phyloP scores from a whole-genome alignment of 352 stramenopile genomes.

The Pythium monospermum region DNA sequence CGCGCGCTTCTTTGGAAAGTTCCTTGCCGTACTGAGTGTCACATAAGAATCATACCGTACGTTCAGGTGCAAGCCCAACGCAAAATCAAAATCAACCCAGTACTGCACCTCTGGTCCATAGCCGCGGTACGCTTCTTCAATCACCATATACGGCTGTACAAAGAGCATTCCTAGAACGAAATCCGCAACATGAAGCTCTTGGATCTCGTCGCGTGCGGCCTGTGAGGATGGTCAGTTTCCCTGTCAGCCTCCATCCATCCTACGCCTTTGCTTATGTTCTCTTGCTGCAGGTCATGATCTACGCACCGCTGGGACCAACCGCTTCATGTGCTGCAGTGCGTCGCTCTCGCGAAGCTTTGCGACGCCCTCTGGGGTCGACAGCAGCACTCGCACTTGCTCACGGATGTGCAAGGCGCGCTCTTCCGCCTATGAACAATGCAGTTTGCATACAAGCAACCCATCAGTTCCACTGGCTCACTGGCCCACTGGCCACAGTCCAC shows the following conservation, averaged over 20 bases:
- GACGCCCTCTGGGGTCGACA: slow-evolving; percentile 51
- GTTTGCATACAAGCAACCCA: too few relatives aligned
- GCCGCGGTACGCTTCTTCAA: slow-evolving; percentile 57
- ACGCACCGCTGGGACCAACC: slow-evolving; percentile 56
- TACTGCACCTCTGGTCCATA: slow-evolving; percentile 66
- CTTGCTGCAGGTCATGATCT: neutral
- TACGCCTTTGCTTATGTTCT: neutral
- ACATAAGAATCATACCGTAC: neutral
- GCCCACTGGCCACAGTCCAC: too few relatives aligned
- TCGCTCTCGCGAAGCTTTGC: slow-evolving; percentile 48
- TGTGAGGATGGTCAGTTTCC: slow-evolving; percentile 14
- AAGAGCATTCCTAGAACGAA: slow-evolving; percentile 81
- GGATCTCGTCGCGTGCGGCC: slow-evolving; percentile 61
- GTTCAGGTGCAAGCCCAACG: too few relatives aligned
- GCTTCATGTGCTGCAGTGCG: slow-evolving; percentile 54
- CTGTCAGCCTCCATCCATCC: neutral
- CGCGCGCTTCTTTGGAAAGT: slow-evolving; percentile 68
- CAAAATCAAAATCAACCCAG: too few relatives aligned
- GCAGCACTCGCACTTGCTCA: slow-evolving; percentile 43
- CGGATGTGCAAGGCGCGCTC: slow-evolving; percentile 39
- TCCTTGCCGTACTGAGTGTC: slow-evolving; percentile 73
- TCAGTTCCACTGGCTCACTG: too few relatives aligned
- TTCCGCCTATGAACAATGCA: slow-evolving; percentile 34
- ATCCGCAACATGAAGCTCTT: slow-evolving; percentile 67
- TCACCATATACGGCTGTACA: slow-evolving; percentile 59